Percentiles rank a stretch among this genome's conserved stretches.
These are phyloP conservation scores for Suillus luteus DNA, from an alignment of 768 basidiomycete species.

Conservation along the genomic window DNA sequence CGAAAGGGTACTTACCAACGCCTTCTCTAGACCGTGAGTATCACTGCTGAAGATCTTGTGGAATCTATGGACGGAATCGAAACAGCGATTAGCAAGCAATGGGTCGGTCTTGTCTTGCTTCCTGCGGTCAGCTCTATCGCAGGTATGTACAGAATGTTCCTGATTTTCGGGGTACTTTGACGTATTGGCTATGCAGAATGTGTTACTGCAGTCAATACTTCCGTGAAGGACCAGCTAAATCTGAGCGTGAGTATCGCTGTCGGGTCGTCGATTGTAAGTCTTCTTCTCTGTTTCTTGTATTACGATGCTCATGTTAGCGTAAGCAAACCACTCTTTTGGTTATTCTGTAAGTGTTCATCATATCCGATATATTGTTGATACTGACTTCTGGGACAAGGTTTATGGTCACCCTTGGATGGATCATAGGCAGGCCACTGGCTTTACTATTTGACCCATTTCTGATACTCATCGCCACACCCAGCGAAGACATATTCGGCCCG, in stretches of 20 bases:
- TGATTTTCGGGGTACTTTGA: neutral
- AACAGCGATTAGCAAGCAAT: slow-evolving; percentile 74
- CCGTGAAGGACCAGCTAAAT: slow-evolving; percentile 80
- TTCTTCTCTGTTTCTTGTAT: slow-evolving; percentile 1
- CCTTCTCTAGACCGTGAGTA: slow-evolving; percentile 45
- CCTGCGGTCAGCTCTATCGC: slow-evolving; percentile 83
- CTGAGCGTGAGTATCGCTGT: slow-evolving; percentile 85
- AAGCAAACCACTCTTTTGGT: slow-evolving; percentile 87
- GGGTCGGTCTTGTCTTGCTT: slow-evolving; percentile 85
- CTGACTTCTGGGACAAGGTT: slow-evolving; percentile 44
- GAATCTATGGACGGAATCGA: slow-evolving; percentile 83
- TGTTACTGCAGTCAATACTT: slow-evolving; percentile 87
- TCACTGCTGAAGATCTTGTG: slow-evolving; percentile 76
- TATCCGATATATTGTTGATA: neutral
- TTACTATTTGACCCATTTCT: slow-evolving; percentile 84
- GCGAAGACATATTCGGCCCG: slow-evolving; percentile 96
- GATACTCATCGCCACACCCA: slow-evolving; percentile 28
- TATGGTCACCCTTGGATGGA: slow-evolving; percentile 79
- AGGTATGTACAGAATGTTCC: slow-evolving; percentile 43
- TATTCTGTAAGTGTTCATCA: slow-evolving; percentile 59
- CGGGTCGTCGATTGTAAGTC: slow-evolving; percentile 70
- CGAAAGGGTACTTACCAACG: neutral
- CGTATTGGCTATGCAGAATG: slow-evolving; percentile 54
- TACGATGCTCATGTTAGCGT: neutral
- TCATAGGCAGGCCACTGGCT: slow-evolving; percentile 74